A percentile compares a stretch with the other conserved stretches of the same genome.
Conservation (phyloP, 805 yeast genomes). For the Candida piceae region DNA sequence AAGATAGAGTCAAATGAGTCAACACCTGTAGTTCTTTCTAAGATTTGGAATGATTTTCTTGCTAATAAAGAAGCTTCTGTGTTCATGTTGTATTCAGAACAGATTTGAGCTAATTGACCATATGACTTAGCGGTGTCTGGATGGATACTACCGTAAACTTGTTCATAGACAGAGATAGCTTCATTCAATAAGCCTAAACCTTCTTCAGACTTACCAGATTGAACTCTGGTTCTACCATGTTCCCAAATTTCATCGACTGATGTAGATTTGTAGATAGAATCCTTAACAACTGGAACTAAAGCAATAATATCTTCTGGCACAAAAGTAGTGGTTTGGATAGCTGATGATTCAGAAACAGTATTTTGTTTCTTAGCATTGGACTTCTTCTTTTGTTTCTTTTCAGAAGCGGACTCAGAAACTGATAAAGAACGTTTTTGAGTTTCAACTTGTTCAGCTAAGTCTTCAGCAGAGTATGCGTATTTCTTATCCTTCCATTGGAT, state of each 20-base stretch:
- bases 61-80: constrained; percentile 59
- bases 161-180: constrained; percentile 69
- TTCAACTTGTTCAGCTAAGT: constrained; percentile 27
- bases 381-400: constrained; percentile 27
- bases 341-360: constrained; percentile 8
- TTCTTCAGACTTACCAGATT: constrained; percentile 39
- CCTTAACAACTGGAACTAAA: constrained; percentile 73
- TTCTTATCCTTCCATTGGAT: constrained; percentile 68
- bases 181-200: constrained; percentile 67
- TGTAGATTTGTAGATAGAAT: constrained; percentile 58
- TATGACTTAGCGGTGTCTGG: constrained; percentile 72
- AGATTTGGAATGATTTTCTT: constrained; percentile 63
- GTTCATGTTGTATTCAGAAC: constrained; percentile 51
- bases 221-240: constrained; percentile 42
- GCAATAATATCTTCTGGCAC: constrained; percentile 58
- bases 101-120: constrained; percentile 59
- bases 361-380: constrained; percentile 20
- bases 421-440: constrained; percentile 18
- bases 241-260: constrained; percentile 73
- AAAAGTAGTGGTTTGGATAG: constrained; percentile 37
- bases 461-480: constrained; percentile 44
- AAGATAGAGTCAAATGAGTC: constrained; percentile 76
- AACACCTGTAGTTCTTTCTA: constrained; percentile 76
- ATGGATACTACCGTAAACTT: constrained; percentile 77
- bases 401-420: constrained; percentile 5